Conservation (phyloP, 2,329 filamentous ascomycete species). For the Leptosphaerulina australis region DNA sequence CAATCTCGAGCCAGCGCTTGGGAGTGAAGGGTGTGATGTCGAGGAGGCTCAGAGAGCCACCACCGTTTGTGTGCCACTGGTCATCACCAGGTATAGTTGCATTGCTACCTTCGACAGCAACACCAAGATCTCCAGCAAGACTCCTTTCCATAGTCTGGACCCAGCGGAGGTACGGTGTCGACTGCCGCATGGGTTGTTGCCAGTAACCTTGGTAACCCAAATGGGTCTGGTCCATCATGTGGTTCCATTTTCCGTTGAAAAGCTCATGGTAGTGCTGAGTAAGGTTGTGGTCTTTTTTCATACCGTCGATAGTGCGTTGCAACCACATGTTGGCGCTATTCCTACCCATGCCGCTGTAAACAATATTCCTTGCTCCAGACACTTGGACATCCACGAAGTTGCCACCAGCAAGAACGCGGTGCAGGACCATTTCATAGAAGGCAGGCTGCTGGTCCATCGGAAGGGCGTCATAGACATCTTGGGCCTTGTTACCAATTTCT, state of each 20-base stretch:
- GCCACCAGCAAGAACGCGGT: constrained; percentile 64
- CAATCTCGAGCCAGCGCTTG: constrained; percentile 47
- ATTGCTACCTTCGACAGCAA: constrained; percentile 69
- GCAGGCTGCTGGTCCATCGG: constrained; percentile 59
- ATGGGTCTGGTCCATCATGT: constrained; percentile 52
- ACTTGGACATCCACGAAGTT: constrained; percentile 60
- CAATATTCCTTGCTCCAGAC: constrained; percentile 45
- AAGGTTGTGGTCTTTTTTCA: constrained; percentile 47
- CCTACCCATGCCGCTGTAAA: constrained; percentile 46
- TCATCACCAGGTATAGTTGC: constrained; percentile 72
- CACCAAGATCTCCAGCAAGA: constrained; percentile 66
- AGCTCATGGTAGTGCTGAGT: constrained; percentile 45
- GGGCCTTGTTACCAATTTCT: constrained; percentile 59
- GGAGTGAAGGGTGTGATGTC: constrained; percentile 44
- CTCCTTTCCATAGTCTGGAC: constrained; percentile 64
- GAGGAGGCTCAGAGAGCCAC: constrained; percentile 37
- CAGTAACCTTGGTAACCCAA: constrained; percentile 50
- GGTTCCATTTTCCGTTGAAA: constrained; percentile 49
- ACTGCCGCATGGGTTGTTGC: constrained; percentile 77
- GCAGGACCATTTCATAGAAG: constrained; percentile 68
- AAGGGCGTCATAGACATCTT: constrained; percentile 62
- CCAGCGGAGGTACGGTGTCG: constrained; percentile 65
- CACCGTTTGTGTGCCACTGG: constrained; percentile 61
- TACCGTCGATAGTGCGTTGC: constrained; percentile 45
- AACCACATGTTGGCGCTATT: constrained; percentile 49